Base-by-base conservation (phyloP, 139 green algal species). In the Desmodesmus armatus region DNA sequence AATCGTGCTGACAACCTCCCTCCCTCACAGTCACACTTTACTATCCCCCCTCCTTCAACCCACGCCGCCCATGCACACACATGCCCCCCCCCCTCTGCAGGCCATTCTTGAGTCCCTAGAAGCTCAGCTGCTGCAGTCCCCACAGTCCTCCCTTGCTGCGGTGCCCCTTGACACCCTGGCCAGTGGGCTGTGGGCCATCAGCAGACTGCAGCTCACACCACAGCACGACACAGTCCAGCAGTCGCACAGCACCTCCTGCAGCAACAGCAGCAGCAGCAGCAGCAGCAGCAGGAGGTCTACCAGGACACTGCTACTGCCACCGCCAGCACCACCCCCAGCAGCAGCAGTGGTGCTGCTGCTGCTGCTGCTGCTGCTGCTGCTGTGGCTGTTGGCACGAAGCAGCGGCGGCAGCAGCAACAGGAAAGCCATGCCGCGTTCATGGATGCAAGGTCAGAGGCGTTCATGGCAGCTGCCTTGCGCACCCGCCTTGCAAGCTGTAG, bases 161-260 rank as follows among this genome's bases (percentile, higher is more conserved):
- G n/a, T 84, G 1, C 60, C 78, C 40, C 51, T 27, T 5, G 62
- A 76, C 29, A 47, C 44, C 3, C 62, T 84, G 11, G 33, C 60
- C 62, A 84, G 78, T 55, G 63, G 62, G 27, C 29, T 84, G 31
- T 84, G 78, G 78, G 78, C 78, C 5, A 76, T 84, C 43, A 76
- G 37, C 17, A 39, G 78, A 4, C 78, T 84, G 78, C 78, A 84
- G 62, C 62, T 84, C 62, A 84, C 41, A 62, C 78, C 29, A 76
- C 29, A 15, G 27, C 49, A 17, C 29, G 62, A 2, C 35, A 25
- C 29, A 47, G 76, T 1, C 33, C 41, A n/a, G 78, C 63, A 65
- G 62, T 66, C 40, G 78, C 78, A 51, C 39, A 35, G 2, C 63
- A 77, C 31, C 41, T 84, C 29, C 31, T 69, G 44, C 62, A 76